Evolutionary conservation across 768 basidiomycete species (phyloP), one percentile per base, ranked within the genome.

Genomic region (Pholiota molesta): DNA sequence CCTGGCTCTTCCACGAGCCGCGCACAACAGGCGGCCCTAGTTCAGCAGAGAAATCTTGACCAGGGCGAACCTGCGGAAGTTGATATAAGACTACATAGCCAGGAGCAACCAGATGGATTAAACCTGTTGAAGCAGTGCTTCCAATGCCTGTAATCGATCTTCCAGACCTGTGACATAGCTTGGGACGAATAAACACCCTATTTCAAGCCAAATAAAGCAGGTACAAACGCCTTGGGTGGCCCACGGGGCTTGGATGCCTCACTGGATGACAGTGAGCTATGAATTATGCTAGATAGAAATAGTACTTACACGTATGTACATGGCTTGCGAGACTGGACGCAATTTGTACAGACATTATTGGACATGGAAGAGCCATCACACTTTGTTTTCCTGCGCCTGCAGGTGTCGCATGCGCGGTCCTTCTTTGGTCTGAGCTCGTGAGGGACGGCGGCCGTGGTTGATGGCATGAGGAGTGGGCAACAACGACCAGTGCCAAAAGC

Each of bases 231-330:
- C 74, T 89, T 89, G 5, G 88, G 84, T 23, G 88, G 88, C 0
- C 86, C 86, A 57, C 88, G 80, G 60, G 87, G 87, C 64, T 85
- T 84, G 4, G 88, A 88, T 1, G 77, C 78, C 70, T 88, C 87
- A n/a, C 86, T 88, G 57, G 10, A 37, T 13, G 39, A 47, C 59
- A 39, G 39, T 54, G 49, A 51, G 45, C 26, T 52, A 65, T 33
- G 33, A 35, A 35, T 33, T 17, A 56, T 33, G 31, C 26, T 26
- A 40, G 52, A 21, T 33, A 10, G 59, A 56, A 44, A 52, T 39
- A 35, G 55, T 37, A 78, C 84, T 53, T 63, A 86, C 86, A 87
- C 63, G 67, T 89, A 89, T 29, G 86, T 86, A 61, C 88, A 89
- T 3, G 74, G 66, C 63, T 83, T 85, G 62, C 76, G 74, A 60